phyloP scores from a whole-genome alignment of 139 green algal species.

The Nannochloris sp. region DNA sequence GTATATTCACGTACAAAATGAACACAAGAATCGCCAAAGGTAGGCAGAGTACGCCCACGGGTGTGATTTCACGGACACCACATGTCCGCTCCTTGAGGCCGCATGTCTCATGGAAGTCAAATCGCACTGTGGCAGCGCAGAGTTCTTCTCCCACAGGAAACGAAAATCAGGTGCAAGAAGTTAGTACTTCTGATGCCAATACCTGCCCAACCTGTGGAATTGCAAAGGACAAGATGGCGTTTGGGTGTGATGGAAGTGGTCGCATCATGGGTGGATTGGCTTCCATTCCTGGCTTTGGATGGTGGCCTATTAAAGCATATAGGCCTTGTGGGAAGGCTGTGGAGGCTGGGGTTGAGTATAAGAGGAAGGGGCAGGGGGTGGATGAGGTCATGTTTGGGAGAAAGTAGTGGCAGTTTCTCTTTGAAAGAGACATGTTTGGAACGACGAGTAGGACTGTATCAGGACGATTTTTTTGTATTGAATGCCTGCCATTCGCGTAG shows the following conservation, averaged over 20 bases:
- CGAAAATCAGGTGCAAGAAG: neutral
- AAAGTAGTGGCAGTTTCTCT: too few relatives aligned
- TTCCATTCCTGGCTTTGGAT: slow-evolving; percentile 59
- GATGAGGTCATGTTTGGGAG: slow-evolving; percentile 74
- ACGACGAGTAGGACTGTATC: neutral
- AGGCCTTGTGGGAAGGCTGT: slow-evolving; percentile 52
- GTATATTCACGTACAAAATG: too few relatives aligned
- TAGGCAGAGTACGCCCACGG: too few relatives aligned
- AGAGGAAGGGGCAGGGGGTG: slow-evolving; percentile 66
- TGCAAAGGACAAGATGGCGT: slow-evolving; percentile 11
- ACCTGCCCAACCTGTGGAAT: slow-evolving; percentile 34
- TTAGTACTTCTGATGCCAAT: neutral
- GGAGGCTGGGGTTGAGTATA: slow-evolving; percentile 52
- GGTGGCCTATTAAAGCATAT: slow-evolving; percentile 87
- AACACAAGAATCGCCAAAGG: too few relatives aligned
- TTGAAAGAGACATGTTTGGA: too few relatives aligned
- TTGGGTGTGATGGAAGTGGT: slow-evolving; percentile 57
- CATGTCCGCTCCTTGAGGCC: too few relatives aligned
- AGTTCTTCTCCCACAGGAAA: neutral
- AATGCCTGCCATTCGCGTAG: neutral
- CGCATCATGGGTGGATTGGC: slow-evolving; percentile 62
- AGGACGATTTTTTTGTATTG: neutral
- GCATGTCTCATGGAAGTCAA: too few relatives aligned
- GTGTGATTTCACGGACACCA: too few relatives aligned
- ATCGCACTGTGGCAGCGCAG: too few relatives aligned